Conservation (phyloP, 768 basidiomycete genomes). For the Nidula microcarpa region DNA sequence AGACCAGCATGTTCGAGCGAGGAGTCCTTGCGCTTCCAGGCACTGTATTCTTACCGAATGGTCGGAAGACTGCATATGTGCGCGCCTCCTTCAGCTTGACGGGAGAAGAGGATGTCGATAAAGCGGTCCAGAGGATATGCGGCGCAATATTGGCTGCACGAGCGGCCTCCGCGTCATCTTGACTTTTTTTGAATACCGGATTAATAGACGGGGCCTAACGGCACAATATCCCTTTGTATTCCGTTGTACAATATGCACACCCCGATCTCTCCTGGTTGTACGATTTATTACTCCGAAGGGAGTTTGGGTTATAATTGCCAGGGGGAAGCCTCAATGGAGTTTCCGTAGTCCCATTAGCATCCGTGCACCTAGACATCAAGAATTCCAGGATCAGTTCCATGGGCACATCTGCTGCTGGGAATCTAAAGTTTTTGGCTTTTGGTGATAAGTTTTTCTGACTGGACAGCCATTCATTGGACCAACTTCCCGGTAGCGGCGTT, state of each 20-base stretch:
- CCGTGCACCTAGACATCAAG: too few relatives aligned
- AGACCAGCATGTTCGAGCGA: conserved; percentile 68
- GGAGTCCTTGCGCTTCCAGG: conserved; percentile 93
- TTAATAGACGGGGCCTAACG: too few relatives aligned
- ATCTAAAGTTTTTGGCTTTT: conserved; percentile 3
- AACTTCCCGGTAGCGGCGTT: background rate
- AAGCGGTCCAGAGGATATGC: conserved; percentile 63
- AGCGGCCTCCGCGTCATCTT: conserved; percentile 3
- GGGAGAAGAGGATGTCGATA: conserved; percentile 63
- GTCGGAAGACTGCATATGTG: conserved; percentile 67
- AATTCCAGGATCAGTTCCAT: background rate
- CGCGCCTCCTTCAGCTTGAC: conserved; percentile 80
- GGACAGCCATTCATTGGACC: background rate
- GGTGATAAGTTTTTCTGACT: background rate
- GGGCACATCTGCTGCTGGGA: background rate
- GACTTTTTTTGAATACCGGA: too few relatives aligned
- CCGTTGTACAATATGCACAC: too few relatives aligned
- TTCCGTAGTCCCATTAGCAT: too few relatives aligned
- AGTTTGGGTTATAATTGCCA: too few relatives aligned
- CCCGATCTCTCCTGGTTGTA: too few relatives aligned
- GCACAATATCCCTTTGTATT: too few relatives aligned
- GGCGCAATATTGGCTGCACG: conserved; percentile 30
- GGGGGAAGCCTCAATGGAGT: too few relatives aligned
- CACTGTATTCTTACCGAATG: conserved; percentile 74
- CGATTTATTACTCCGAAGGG: too few relatives aligned